Conservation (phyloP, 73 alveolate genomes). For the Symbiodinium natans region DNA sequence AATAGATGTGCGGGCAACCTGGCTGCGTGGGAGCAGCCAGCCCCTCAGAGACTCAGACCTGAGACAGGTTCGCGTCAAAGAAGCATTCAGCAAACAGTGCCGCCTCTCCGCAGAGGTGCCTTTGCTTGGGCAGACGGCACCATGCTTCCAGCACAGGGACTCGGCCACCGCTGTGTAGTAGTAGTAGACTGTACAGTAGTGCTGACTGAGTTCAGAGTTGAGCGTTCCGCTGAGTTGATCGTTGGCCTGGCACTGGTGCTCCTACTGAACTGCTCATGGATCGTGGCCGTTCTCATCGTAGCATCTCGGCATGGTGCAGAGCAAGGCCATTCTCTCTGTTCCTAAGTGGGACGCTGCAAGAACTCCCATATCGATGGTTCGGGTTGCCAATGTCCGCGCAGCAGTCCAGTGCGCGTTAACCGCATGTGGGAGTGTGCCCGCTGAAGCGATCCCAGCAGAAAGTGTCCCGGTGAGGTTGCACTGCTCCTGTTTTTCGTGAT, state of each 20-base stretch:
- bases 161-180: background rate
- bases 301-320: background rate
- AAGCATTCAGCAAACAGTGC: background rate
- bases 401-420: background rate
- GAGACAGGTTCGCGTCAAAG: background rate
- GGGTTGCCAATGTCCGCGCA: background rate
- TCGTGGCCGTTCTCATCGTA: conserved; percentile 32
- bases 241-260: conserved; percentile 67
- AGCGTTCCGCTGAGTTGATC: conserved; percentile 1
- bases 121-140: background rate
- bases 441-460: background rate
- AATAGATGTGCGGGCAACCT: background rate
- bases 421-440: background rate
- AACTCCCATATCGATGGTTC: background rate
- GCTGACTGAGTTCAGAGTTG: background rate
- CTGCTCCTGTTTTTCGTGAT: conserved; percentile 61
- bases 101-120: background rate
- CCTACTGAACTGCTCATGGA: conserved; percentile 62
- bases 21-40: background rate
- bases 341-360: too few species aligned
- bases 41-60: too few species aligned
- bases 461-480: conserved; percentile 14
- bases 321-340: background rate
- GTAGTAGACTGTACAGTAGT: background rate
- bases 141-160: background rate